These are phyloP conservation scores for Corchorus olitorius DNA, from an alignment of 345 rosid genomes.

Conservation along the genomic window DNA sequence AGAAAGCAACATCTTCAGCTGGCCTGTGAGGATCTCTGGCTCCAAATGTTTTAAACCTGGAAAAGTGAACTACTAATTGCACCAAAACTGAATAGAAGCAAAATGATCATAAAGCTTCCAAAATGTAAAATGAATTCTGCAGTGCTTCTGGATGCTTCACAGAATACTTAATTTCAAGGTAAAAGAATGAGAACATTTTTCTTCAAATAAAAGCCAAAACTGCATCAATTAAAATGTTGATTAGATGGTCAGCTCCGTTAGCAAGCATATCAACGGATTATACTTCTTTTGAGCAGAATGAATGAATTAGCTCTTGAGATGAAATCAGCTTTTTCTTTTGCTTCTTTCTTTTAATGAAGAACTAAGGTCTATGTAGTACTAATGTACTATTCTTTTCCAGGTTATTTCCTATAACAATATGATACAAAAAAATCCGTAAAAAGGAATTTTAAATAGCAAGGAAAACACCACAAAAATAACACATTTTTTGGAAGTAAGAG, in stretches of 20 bases:
- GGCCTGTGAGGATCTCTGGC: slow-evolving; percentile 92
- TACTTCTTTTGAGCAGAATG: not conserved
- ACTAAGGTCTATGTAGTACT: not conserved
- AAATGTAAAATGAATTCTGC: not conserved
- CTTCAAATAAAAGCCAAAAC: not conserved
- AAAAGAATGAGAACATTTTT: not conserved
- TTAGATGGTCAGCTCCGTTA: not conserved
- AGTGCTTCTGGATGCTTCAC: not conserved
- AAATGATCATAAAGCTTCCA: slow-evolving; percentile 13
- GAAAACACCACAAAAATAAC: not conserved
- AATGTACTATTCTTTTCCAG: not conserved
- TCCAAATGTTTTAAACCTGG: slow-evolving; percentile 93
- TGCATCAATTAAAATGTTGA: not conserved
- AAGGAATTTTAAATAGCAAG: not conserved
- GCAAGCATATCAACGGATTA: not conserved
- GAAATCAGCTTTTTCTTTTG: not conserved
- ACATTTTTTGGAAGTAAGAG: not conserved
- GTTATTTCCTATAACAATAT: not conserved
- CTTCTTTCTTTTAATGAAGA: no score
- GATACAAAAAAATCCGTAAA: not conserved
- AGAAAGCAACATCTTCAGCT: slow-evolving; percentile 78
- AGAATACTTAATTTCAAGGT: not conserved
- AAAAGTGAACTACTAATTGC: not conserved
- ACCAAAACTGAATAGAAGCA: slow-evolving; percentile 13
- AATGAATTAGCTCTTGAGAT: not conserved